A percentile compares a stretch with the other conserved stretches of the same genome.
Evolutionary conservation across 140 eudicot genomes (phyloP).

Genomic region (Oenanthe javanica): DNA sequence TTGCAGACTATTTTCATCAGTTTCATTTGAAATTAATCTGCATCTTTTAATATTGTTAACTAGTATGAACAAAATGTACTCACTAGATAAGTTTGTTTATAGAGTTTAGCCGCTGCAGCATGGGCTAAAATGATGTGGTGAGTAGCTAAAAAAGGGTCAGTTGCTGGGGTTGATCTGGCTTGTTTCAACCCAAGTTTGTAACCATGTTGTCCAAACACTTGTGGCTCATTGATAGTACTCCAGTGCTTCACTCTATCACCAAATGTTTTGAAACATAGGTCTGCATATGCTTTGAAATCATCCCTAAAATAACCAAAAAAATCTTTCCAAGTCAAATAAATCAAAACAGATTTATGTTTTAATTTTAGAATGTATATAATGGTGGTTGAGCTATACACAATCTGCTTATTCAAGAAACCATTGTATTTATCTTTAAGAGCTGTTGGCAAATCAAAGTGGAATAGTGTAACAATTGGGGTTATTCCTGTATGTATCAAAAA

Average conservation of each 20-base stretch:
- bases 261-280: constrained; percentile 8
- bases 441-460: constrained; percentile 10
- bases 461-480: constrained; percentile 11
- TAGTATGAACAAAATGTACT: not conserved
- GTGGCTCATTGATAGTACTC: constrained; percentile 17
- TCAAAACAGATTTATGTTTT: not conserved
- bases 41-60: not conserved
- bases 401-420: constrained; percentile 9
- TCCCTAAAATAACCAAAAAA: not conserved
- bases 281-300: constrained; percentile 14
- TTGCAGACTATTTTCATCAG: not conserved
- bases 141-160: constrained; percentile 11
- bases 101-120: constrained; percentile 14
- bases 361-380: too few species aligned
- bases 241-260: constrained; percentile 13
- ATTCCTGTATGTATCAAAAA: constrained; percentile 2
- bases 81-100: constrained; percentile 12
- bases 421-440: constrained; percentile 13
- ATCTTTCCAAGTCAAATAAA: not conserved
- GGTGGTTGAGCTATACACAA: not conserved
- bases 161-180: not conserved
- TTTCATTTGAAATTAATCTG: too few species aligned
- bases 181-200: constrained; percentile 1
- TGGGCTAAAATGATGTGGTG: constrained; percentile 14
- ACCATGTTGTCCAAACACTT: constrained; percentile 11